A percentile compares a stretch with the other conserved stretches of the same genome.
Conservation (phyloP, 2,329 filamentous ascomycete species). For the Penicillium freii region DNA sequence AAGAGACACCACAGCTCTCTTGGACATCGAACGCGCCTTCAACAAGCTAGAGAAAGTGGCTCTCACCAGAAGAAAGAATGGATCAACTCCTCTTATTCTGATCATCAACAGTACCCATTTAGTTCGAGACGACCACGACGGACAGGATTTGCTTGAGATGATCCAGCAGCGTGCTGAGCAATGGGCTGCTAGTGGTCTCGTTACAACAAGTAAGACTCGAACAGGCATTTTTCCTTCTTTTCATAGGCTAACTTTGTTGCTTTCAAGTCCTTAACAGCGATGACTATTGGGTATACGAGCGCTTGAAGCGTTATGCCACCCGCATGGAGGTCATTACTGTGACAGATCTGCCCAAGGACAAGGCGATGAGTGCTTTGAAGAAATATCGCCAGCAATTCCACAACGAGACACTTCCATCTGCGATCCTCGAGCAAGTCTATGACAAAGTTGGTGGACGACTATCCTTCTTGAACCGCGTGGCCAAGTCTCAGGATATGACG, state of each 20-base stretch:
- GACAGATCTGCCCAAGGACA: constrained; percentile 73
- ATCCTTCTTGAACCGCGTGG: constrained; percentile 83
- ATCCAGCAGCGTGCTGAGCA: constrained; percentile 94
- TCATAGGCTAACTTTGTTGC: background rate
- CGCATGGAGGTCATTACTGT: constrained; percentile 92
- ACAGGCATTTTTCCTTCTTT: background rate
- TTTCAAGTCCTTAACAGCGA: constrained; percentile 84
- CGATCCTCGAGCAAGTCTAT: constrained; percentile 74
- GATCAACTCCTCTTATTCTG: constrained; percentile 73
- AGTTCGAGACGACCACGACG: constrained; percentile 85
- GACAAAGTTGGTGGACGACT: constrained; percentile 82
- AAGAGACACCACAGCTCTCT: constrained; percentile 81
- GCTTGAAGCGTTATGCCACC: constrained; percentile 85
- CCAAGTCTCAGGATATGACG: constrained; percentile 80
- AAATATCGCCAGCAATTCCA: constrained; percentile 81
- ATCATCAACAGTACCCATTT: constrained; percentile 95
- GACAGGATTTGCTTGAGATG: constrained; percentile 88
- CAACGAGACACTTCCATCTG: constrained; percentile 53
- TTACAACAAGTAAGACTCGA: constrained; percentile 60
- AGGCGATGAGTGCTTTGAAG: constrained; percentile 72
- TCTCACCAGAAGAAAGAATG: constrained; percentile 57
- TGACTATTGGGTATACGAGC: constrained; percentile 98
- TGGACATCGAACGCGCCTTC: constrained; percentile 94
- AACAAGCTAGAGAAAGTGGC: constrained; percentile 99
- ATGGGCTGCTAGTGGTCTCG: constrained; percentile 89